A percentile compares a stretch with the other conserved stretches of the same genome.
These are phyloP conservation scores for Wickerhamiella domercqiae DNA, from an alignment of 805 yeast genomes.

Conservation along the genomic window DNA sequence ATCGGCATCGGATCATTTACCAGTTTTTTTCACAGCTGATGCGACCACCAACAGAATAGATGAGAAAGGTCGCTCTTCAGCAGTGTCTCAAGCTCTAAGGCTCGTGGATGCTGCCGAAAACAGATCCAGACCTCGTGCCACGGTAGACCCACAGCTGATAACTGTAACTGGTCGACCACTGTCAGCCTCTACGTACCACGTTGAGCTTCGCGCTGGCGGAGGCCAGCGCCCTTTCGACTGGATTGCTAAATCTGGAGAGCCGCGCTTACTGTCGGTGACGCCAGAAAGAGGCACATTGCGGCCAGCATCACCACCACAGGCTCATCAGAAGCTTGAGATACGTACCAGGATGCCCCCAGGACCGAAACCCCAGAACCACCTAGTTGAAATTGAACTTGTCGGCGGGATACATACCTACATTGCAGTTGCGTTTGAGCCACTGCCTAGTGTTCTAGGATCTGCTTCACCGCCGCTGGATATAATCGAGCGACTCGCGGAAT, in stretches of 20 bases:
- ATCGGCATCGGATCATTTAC: conserved; percentile 37
- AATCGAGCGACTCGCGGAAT: neutral
- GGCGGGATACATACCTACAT: neutral
- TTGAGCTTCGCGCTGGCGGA: conserved; percentile 10
- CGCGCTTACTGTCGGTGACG: neutral
- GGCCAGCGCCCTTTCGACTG: neutral
- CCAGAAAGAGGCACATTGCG: conserved; percentile 9
- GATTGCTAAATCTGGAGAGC: neutral
- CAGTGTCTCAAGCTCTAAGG: conserved; percentile 27
- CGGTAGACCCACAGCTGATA: conserved; percentile 26
- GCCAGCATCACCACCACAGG: conserved; percentile 1
- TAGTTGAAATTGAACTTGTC: neutral
- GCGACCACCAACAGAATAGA: conserved; percentile 27
- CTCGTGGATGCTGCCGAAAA: conserved; percentile 33
- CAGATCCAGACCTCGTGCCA: conserved; percentile 28
- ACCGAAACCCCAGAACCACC: neutral
- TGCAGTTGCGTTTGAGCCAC: neutral
- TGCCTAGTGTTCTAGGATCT: neutral
- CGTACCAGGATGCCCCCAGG: conserved; percentile 10
- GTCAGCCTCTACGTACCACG: conserved; percentile 1
- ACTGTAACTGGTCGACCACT: conserved; percentile 19
- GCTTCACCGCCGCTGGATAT: neutral
- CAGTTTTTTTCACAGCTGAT: conserved; percentile 31
- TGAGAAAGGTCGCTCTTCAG: conserved; percentile 22
- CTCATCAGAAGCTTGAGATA: conserved; percentile 16